These are phyloP conservation scores for Pogostemon cablin DNA, from an alignment of 257 asterid genomes.

Conservation along the genomic window DNA sequence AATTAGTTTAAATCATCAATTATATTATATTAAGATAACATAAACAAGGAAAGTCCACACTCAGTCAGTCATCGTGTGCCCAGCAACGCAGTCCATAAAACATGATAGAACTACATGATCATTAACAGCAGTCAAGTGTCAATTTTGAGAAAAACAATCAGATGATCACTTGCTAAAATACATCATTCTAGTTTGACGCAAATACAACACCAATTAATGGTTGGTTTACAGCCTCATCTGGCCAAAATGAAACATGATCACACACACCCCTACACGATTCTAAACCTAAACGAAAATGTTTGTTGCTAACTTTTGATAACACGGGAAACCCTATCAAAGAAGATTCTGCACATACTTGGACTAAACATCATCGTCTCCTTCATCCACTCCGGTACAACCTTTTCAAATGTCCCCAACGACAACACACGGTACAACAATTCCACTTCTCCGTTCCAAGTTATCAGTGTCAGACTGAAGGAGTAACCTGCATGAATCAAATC, in stretches of 20 bases:
- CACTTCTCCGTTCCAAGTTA: conserved; percentile 50
- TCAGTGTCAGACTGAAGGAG: conserved; percentile 75
- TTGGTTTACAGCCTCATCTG: not conserved
- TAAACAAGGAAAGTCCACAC: too few species aligned
- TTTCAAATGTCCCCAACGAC: conserved; percentile 79
- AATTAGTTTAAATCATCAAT: too few species aligned
- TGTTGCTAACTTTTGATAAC: conserved; percentile 42
- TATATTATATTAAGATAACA: too few species aligned
- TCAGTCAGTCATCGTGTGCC: too few species aligned
- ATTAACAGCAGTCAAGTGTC: too few species aligned
- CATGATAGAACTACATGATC: too few species aligned
- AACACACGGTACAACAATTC: conserved; percentile 59
- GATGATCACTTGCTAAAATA: too few species aligned
- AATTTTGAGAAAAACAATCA: too few species aligned
- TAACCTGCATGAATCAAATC: conserved; percentile 57
- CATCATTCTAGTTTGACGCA: too few species aligned
- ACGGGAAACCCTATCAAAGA: conserved; percentile 65
- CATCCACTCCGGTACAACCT: conserved; percentile 92
- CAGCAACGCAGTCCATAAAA: too few species aligned
- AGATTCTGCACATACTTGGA: conserved; percentile 69
- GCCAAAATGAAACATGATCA: not conserved
- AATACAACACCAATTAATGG: too few species aligned
- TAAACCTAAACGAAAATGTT: not conserved
- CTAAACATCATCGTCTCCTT: conserved; percentile 68
- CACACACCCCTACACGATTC: not conserved